These are phyloP conservation scores for Ogataea hybrid DNA, from an alignment of 1,139 yeast genomes.

Conservation along the genomic window DNA sequence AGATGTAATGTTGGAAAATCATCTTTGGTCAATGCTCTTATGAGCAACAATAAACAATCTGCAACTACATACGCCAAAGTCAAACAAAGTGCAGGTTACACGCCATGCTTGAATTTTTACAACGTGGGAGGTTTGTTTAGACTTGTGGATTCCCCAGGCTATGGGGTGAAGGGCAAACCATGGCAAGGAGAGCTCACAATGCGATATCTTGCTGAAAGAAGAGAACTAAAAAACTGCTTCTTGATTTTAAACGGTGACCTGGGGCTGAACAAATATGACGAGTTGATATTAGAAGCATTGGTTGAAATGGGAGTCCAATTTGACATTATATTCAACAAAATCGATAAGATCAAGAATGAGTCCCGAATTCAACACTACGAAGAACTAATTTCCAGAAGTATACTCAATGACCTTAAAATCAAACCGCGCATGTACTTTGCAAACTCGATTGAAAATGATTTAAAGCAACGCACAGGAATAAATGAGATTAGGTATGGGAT, in stretches of 20 bases:
- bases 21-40: too few species aligned
- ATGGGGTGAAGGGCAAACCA: conserved; percentile 62
- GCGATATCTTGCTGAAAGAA: conserved; percentile 55
- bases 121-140: conserved; percentile 58
- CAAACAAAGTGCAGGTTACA: too few species aligned
- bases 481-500: conserved; percentile 37
- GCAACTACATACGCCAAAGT: too few species aligned
- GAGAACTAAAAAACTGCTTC: conserved; percentile 55
- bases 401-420: conserved; percentile 28
- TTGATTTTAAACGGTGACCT: conserved; percentile 57
- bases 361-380: conserved; percentile 24
- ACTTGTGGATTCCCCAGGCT: conserved; percentile 84
- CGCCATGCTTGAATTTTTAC: too few species aligned
- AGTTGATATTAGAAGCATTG: conserved; percentile 49
- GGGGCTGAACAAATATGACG: conserved; percentile 61
- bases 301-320: conserved; percentile 58
- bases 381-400: conserved; percentile 27
- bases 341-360: conserved; percentile 45
- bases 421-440: conserved; percentile 40
- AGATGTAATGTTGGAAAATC: too few species aligned
- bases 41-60: too few species aligned
- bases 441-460: conserved; percentile 34
- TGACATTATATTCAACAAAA: conserved; percentile 74
- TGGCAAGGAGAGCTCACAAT: conserved; percentile 68
- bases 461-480: too few species aligned